These are phyloP conservation scores for Canna indica DNA, from an alignment of 176 grass and related monocot genomes.

Conservation along the genomic window DNA sequence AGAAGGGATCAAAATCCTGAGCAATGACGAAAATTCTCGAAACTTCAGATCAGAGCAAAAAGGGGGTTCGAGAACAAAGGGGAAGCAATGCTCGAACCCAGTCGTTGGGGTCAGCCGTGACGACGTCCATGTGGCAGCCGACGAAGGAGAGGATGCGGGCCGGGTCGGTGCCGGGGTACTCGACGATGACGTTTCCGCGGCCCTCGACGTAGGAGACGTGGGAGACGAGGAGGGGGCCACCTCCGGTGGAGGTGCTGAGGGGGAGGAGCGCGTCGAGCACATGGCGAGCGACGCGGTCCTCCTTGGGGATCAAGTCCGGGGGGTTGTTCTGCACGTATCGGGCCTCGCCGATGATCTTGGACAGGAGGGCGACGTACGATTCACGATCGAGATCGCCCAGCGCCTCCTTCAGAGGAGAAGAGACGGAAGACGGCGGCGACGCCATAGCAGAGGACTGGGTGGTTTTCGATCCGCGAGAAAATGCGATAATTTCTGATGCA, in stretches of 20 bases:
- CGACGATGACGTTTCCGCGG: slow-evolving; percentile 76
- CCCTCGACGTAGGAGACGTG: slow-evolving; percentile 48
- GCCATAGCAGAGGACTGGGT: slow-evolving; percentile 25
- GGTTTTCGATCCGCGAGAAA: not conserved
- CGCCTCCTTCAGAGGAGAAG: slow-evolving; percentile 30
- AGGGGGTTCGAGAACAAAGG: slow-evolving; percentile 6
- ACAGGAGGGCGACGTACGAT: slow-evolving; percentile 61
- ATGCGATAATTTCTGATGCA: too few species aligned
- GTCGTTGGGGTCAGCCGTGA: slow-evolving; percentile 55
- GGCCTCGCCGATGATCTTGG: slow-evolving; percentile 68
- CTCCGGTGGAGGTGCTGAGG: slow-evolving; percentile 51
- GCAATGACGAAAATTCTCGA: not conserved
- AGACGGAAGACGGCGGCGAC: not conserved
- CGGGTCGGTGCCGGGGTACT: slow-evolving; percentile 67
- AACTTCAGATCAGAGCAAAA: not conserved
- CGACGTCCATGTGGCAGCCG: slow-evolving; percentile 97
- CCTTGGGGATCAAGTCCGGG: slow-evolving; percentile 45
- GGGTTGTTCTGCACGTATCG: slow-evolving; percentile 86
- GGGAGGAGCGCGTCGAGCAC: slow-evolving; percentile 57
- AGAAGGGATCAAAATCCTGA: slow-evolving; percentile 84
- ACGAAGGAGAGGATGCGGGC: slow-evolving; percentile 66
- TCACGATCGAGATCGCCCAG: slow-evolving; percentile 55
- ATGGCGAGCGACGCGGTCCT: slow-evolving; percentile 76
- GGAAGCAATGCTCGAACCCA: slow-evolving; percentile 36
- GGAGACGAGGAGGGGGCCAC: slow-evolving; percentile 62